phyloP scores from a whole-genome alignment of 805 yeast genomes.

The Crinitomyces ghanaensis region DNA sequence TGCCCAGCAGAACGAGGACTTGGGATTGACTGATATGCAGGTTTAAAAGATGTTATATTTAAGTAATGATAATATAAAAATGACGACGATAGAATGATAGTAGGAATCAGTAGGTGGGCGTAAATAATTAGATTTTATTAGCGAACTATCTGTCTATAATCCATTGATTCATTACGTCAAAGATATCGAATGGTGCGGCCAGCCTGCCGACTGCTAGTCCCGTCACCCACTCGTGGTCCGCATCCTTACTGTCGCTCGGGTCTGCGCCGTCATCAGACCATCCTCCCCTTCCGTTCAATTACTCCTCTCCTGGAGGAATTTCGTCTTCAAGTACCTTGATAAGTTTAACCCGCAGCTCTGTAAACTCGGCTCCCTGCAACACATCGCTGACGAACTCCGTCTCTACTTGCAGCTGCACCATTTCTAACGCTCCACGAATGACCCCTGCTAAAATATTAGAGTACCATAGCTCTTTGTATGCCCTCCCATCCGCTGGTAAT shows the following conservation, averaged over 20 bases:
- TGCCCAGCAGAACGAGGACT: slow-evolving; percentile 75
- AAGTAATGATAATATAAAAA: too few species aligned
- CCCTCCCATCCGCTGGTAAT: slow-evolving; percentile 68
- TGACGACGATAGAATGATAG: too few species aligned
- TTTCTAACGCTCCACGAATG: slow-evolving; percentile 79
- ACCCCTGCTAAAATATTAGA: slow-evolving; percentile 87
- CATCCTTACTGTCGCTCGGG: too few species aligned
- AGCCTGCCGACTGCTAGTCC: too few species aligned
- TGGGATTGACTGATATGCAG: slow-evolving; percentile 52
- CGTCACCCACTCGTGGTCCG: too few species aligned
- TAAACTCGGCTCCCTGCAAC: slow-evolving; percentile 68
- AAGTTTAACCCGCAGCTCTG: slow-evolving; percentile 68
- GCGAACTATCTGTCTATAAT: too few species aligned
- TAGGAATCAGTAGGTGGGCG: too few species aligned
- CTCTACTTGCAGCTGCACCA: slow-evolving; percentile 87
- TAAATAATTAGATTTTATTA: too few species aligned
- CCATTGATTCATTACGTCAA: too few species aligned
- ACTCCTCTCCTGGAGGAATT: slow-evolving; percentile 92
- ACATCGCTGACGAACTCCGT: slow-evolving; percentile 69
- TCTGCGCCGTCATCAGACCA: too few species aligned
- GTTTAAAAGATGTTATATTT: slow-evolving; percentile 18
- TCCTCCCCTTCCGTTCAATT: too few species aligned
- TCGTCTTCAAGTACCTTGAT: slow-evolving; percentile 75
- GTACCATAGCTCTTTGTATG: slow-evolving; percentile 74
- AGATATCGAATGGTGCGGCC: too few species aligned